phyloP scores from a whole-genome alignment of 2,329 filamentous ascomycete species.

The Pestalotiopsis sp. region DNA sequence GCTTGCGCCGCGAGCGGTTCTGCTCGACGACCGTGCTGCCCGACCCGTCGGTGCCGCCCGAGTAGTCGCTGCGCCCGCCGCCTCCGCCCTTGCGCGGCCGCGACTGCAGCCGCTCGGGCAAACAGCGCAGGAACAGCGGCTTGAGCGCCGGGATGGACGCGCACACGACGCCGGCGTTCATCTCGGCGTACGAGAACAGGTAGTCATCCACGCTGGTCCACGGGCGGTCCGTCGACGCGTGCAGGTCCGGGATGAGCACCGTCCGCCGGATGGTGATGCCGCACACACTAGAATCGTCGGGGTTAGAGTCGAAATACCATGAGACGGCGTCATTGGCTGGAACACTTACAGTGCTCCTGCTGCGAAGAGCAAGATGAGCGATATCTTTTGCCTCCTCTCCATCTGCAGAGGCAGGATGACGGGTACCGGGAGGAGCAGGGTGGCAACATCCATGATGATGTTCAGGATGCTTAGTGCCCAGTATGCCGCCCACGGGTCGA shows the following conservation, averaged over 20 bases:
- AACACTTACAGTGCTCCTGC: slow-evolving; percentile 12
- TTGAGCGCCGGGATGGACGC: slow-evolving; percentile 14
- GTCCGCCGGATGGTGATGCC: slow-evolving; percentile 6
- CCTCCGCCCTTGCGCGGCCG: neutral
- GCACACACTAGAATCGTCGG: neutral
- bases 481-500: slow-evolving; percentile 4
- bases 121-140: slow-evolving; percentile 11
- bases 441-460: slow-evolving; percentile 11
- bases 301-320: neutral
- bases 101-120: slow-evolving; percentile 1
- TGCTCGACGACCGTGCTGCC: slow-evolving; percentile 3
- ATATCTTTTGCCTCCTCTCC: slow-evolving; percentile 8
- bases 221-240: neutral
- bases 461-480: slow-evolving; percentile 10
- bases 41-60: neutral
- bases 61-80: neutral
- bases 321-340: neutral
- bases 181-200: neutral
- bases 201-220: slow-evolving; percentile 3
- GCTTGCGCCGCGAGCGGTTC: neutral
- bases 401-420: slow-evolving; percentile 10
- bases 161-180: slow-evolving; percentile 15
- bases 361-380: slow-evolving; percentile 6
- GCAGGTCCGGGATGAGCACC: neutral
- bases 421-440: slow-evolving; percentile 7